Evolutionary conservation across 176 grass and related monocot species (phyloP).

Genomic region (Secale cereale): DNA sequence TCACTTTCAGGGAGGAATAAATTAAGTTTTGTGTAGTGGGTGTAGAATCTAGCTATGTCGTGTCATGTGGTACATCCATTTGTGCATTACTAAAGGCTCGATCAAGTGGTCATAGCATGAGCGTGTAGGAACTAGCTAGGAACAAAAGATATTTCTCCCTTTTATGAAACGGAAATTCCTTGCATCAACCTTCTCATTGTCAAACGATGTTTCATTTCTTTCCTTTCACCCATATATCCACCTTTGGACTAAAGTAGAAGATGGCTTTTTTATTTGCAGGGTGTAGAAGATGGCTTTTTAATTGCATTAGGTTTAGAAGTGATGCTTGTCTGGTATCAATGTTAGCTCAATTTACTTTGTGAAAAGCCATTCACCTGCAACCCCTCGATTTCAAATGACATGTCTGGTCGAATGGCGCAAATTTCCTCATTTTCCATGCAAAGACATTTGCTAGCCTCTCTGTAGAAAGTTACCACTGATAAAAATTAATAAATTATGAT

Average conservation of each 20-base stretch:
- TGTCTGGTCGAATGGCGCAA: neutral
- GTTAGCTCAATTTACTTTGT: slow-evolving; percentile 11
- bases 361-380: neutral
- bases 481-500: too few relatives aligned
- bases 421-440: neutral
- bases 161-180: neutral
- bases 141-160: slow-evolving; percentile 25
- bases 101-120: slow-evolving; percentile 22
- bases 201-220: slow-evolving; percentile 25
- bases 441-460: too few relatives aligned
- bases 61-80: neutral
- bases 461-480: neutral
- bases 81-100: neutral
- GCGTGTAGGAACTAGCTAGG: slow-evolving; percentile 15
- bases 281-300: slow-evolving; percentile 13
- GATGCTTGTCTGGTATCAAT: neutral
- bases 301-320: slow-evolving; percentile 41
- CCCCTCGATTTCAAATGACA: neutral
- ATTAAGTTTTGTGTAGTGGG: slow-evolving; percentile 22
- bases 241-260: slow-evolving; percentile 3
- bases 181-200: slow-evolving; percentile 18
- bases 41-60: neutral
- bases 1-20: slow-evolving; percentile 41
- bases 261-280: slow-evolving; percentile 20
- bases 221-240: neutral